phyloP scores from a whole-genome alignment of 2,329 filamentous ascomycete species.

The Cadophora gregata region DNA sequence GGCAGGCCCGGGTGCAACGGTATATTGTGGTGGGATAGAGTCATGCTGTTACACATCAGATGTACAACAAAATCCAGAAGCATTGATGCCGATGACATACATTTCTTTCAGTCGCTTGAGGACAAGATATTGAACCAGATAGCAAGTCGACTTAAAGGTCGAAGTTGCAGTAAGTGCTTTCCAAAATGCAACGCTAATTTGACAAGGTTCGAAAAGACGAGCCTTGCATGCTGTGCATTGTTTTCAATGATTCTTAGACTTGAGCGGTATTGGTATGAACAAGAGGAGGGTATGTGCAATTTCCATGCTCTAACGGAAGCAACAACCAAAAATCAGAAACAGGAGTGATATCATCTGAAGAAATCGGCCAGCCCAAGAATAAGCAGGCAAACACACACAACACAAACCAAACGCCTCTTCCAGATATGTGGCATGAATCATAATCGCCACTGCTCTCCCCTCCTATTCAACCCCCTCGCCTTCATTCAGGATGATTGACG shows the following conservation, averaged over 20 bases:
- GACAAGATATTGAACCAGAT: too few species aligned
- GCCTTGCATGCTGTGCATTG: not conserved
- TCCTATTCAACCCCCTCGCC: conserved; percentile 6
- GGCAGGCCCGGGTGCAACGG: too few species aligned
- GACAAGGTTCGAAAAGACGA: too few species aligned
- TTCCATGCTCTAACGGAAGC: not conserved
- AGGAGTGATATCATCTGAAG: conserved; percentile 21
- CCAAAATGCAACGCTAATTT: too few species aligned
- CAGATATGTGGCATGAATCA: conserved; percentile 22
- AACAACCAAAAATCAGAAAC: not conserved
- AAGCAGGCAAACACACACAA: not conserved
- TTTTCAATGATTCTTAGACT: not conserved
- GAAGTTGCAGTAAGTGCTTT: too few species aligned
- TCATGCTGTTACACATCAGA: not conserved
- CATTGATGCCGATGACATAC: too few species aligned
- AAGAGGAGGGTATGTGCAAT: conserved; percentile 15
- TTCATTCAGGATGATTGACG: not conserved
- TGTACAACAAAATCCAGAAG: not conserved
- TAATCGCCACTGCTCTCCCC: not conserved
- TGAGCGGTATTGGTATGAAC: conserved; percentile 3
- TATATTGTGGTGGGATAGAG: not conserved
- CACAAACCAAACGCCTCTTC: conserved; percentile 15
- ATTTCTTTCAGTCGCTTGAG: too few species aligned
- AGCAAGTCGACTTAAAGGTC: too few species aligned
- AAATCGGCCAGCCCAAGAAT: conserved; percentile 1